A percentile compares a stretch with the other conserved stretches of the same genome.
Conservation (phyloP, 768 basidiomycete genomes). For the Kwoniella heveanensis region DNA sequence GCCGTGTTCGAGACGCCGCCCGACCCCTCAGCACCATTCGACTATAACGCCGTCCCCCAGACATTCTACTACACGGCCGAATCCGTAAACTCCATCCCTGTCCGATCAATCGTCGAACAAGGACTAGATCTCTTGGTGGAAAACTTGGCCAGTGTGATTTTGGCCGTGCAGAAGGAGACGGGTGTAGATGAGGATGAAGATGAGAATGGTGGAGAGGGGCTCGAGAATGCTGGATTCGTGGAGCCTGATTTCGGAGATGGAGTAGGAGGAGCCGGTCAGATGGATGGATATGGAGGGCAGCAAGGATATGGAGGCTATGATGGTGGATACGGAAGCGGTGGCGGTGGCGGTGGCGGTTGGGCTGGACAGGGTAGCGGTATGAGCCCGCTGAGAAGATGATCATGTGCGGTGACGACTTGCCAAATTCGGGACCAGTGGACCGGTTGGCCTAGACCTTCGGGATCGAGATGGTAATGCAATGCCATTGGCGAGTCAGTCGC, state of each 20-base stretch:
- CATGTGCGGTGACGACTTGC: background rate
- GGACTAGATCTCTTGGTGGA: slow-evolving; percentile 48
- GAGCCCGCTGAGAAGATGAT: slow-evolving; percentile 46
- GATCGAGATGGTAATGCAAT: too few relatives aligned
- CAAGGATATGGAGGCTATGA: slow-evolving; percentile 8
- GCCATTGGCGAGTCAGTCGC: too few relatives aligned
- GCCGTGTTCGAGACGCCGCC: slow-evolving; percentile 76
- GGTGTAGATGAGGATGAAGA: slow-evolving; percentile 44
- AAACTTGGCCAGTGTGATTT: slow-evolving; percentile 66
- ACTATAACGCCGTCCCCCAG: slow-evolving; percentile 81
- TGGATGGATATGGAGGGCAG: slow-evolving; percentile 21
- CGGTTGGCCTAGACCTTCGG: too few relatives aligned
- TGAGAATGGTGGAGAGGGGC: slow-evolving; percentile 14
- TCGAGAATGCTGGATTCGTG: slow-evolving; percentile 26
- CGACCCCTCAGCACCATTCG: slow-evolving; percentile 75
- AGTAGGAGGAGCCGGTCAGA: background rate
- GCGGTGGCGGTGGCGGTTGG: slow-evolving; percentile 22
- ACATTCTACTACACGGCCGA: slow-evolving; percentile 95
- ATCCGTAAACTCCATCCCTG: slow-evolving; percentile 69
- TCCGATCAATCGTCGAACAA: slow-evolving; percentile 47
- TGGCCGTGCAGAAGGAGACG: slow-evolving; percentile 59
- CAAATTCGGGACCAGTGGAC: background rate
- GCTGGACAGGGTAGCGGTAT: slow-evolving; percentile 34
- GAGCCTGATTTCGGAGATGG: slow-evolving; percentile 33
- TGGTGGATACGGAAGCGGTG: slow-evolving; percentile 11